Percentiles rank a stretch among this genome's conserved stretches.
phyloP scores from a whole-genome alignment of 176 grass and related monocot genomes.

The Carex cristatella region DNA sequence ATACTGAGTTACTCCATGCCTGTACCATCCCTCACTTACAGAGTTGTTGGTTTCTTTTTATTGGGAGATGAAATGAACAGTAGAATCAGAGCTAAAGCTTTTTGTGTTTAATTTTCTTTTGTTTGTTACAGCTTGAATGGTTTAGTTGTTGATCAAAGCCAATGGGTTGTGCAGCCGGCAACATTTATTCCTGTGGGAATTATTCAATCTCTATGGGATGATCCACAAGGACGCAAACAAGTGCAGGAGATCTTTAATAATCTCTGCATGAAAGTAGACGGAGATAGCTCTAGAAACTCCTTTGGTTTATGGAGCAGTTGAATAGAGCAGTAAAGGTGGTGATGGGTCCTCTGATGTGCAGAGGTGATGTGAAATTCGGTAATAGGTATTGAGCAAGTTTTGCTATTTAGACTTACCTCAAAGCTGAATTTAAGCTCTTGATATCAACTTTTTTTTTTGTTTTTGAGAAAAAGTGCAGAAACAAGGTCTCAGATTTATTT shows the following conservation, averaged over 20 bases:
- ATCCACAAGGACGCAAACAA: slow-evolving; percentile 7
- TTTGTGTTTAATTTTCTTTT: neutral
- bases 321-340: neutral
- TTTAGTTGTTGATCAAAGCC: slow-evolving; percentile 16
- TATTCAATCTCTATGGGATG: slow-evolving; percentile 25
- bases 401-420: neutral
- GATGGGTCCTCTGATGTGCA: neutral
- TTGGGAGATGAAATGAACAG: too few relatives aligned
- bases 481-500: neutral
- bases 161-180: slow-evolving; percentile 27
- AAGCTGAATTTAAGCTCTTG: neutral
- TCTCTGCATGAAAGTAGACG: slow-evolving; percentile 23
- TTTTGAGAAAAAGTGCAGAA: neutral
- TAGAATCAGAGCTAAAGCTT: neutral
- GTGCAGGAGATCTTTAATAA: slow-evolving; percentile 1
- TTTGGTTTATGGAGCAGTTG: neutral
- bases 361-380: neutral
- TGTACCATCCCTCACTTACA: neutral
- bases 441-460: neutral
- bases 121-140: slow-evolving; percentile 29
- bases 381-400: neutral
- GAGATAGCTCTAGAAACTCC: neutral
- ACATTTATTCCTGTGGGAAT: slow-evolving; percentile 27
- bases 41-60: too few relatives aligned
- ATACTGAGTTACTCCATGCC: neutral